Percentiles rank a stretch among this genome's conserved stretches.
These are phyloP conservation scores for Barnettozyma salicaria DNA, from an alignment of 805 yeast genomes.

Conservation along the genomic window DNA sequence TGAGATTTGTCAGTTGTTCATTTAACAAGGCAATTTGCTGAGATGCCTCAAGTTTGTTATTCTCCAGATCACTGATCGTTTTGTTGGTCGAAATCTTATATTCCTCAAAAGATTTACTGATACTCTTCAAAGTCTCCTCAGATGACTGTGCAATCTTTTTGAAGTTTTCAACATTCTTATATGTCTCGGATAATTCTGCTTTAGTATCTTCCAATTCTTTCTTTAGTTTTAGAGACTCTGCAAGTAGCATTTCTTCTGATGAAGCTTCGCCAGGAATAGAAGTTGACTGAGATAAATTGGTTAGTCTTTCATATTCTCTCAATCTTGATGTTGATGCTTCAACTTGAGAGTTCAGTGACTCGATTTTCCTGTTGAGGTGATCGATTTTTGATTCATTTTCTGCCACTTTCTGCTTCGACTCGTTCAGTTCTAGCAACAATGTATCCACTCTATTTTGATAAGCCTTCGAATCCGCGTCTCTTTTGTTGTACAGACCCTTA, in stretches of 20 bases:
- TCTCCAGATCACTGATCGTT: slow-evolving; percentile 15
- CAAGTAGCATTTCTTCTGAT: slow-evolving; percentile 19
- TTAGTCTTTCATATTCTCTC: slow-evolving; percentile 27
- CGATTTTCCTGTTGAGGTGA: slow-evolving; percentile 34
- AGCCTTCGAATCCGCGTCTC: slow-evolving; percentile 50
- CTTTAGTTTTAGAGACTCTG: slow-evolving; percentile 29
- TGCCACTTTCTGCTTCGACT: slow-evolving; percentile 36
- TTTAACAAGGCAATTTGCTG: slow-evolving; percentile 27
- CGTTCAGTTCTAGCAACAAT: slow-evolving; percentile 39
- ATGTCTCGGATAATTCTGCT: slow-evolving; percentile 51
- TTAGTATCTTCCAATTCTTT: slow-evolving; percentile 42
- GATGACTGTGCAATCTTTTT: slow-evolving; percentile 58
- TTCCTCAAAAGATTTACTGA: slow-evolving; percentile 49
- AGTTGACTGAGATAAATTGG: slow-evolving; percentile 8
- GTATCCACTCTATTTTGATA: slow-evolving; percentile 57
- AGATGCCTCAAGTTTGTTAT: slow-evolving; percentile 20
- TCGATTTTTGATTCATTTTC: slow-evolving; percentile 37
- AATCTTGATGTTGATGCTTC: slow-evolving; percentile 26
- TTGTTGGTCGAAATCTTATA: slow-evolving; percentile 28
- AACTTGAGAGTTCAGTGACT: slow-evolving; percentile 28
- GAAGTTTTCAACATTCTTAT: slow-evolving; percentile 53
- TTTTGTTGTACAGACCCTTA: slow-evolving; percentile 43
- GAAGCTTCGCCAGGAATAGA: slow-evolving; percentile 22
- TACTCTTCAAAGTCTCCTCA: slow-evolving; percentile 53
- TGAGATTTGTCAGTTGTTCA: slow-evolving; percentile 26